phyloP scores from a whole-genome alignment of 768 basidiomycete species.

The Kwoniella shandongensis region DNA sequence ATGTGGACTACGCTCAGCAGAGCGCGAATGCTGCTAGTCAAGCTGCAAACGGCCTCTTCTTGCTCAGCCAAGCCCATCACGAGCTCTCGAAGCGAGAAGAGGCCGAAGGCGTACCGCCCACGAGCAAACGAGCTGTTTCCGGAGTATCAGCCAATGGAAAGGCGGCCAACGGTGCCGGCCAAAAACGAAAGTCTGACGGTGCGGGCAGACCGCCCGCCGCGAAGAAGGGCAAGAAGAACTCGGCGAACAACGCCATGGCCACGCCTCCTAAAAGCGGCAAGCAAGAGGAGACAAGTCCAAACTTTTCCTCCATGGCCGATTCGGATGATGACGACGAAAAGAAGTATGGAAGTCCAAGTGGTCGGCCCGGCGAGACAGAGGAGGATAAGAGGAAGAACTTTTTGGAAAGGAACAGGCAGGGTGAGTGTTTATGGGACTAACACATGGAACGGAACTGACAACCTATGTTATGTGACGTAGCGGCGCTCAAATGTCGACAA shows the following conservation, averaged over 20 bases:
- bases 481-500: conserved; percentile 97
- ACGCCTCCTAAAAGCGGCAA: conserved; percentile 15
- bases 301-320: conserved; percentile 15
- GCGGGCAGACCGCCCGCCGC: conserved; percentile 13
- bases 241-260: conserved; percentile 1
- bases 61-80: conserved; percentile 92
- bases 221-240: conserved; percentile 43
- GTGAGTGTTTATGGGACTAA: conserved; percentile 56
- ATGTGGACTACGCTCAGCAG: conserved; percentile 54
- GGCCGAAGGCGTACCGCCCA: conserved; percentile 48
- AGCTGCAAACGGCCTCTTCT: conserved; percentile 88
- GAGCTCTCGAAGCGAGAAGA: conserved; percentile 95
- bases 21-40: conserved; percentile 63
- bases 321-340: conserved; percentile 42
- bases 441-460: conserved; percentile 1
- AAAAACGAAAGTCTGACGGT: conserved; percentile 44
- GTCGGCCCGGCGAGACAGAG: conserved; percentile 90
- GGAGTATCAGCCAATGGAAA: background rate
- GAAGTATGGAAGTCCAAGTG: conserved; percentile 48
- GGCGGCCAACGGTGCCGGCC: conserved; percentile 31
- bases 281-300: conserved; percentile 48
- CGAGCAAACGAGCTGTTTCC: background rate
- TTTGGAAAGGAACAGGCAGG: conserved; percentile 94
- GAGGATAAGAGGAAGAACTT: conserved; percentile 98
- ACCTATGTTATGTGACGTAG: conserved; percentile 56